Base-by-base conservation (phyloP, 2,329 filamentous ascomycete species). In the Pestalotiopsis sp. region DNA sequence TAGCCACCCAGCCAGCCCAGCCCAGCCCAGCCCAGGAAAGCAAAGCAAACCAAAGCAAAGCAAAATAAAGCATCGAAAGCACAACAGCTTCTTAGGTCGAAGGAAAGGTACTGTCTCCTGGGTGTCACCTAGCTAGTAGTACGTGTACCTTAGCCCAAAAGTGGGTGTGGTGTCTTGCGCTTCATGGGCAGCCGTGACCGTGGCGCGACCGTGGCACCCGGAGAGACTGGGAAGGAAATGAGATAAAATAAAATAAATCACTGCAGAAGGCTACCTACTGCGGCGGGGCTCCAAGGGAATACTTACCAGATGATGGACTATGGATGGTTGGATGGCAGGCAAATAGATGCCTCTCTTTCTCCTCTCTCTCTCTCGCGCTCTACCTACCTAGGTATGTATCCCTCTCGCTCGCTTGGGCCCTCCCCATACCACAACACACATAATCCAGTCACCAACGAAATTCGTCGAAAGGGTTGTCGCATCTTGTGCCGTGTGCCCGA, bases 171-270 rank as follows among this genome's bases (percentile, higher is more conserved):
- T 52, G 45, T n/a, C 45, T 52, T 17, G 45, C 45, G 17, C n/a
- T 52, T 52, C 45, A n/a, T 52, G n/a, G n/a, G 45, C 17, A 52
- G 45, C 45, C 45, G 45, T n/a, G 45, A 3, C 45, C 45, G 17
- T 52, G 6, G 6, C 45, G 45, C 45, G 45, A 52, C 20, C 45
- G 45, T 52, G 17, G 45, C 45, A n/a, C 45, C 45, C 11, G 17
- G n/a, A 52, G n/a, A 52, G 45, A 52, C 14, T 52, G 45, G 45
- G 14, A 52, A n/a, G 45, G 45, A 52, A 52, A 52, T 52, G 45
- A 52, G 45, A 52, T 52, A 52, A n/a, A 52, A 52, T 52, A n/a
- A 52, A 52, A 52, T 52, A 52, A 52, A 52, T n/a, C 45, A 52
- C 17, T n/a, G 45, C 45, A 52, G 20, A n/a, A n/a, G 45, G 14